Conservation (phyloP, 2,329 filamentous ascomycete species). For the Zelopaecilomyces penicillatus region DNA sequence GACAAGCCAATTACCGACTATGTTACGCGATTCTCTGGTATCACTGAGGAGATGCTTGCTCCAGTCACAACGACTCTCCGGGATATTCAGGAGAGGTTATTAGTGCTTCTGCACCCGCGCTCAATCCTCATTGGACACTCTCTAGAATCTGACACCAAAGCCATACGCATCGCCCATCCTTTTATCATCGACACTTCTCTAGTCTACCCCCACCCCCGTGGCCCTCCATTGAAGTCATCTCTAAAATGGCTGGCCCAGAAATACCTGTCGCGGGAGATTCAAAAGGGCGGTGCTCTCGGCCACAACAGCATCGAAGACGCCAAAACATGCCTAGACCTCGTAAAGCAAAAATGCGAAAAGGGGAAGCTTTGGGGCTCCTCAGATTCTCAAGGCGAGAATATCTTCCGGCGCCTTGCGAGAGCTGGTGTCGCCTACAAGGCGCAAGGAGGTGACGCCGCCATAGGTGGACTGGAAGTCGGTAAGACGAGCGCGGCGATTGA, state of each 20-base stretch:
- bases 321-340: conserved; percentile 79
- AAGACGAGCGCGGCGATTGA: conserved; percentile 73
- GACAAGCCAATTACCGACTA: conserved; percentile 85
- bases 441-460: conserved; percentile 49
- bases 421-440: conserved; percentile 54
- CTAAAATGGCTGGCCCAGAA: conserved; percentile 85
- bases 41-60: conserved; percentile 76
- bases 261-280: conserved; percentile 79
- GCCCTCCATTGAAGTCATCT: conserved; percentile 80
- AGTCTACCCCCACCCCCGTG: conserved; percentile 82
- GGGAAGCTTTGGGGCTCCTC: conserved; percentile 77
- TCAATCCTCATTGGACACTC: conserved; percentile 75
- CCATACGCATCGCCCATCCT: conserved; percentile 78
- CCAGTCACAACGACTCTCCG: conserved; percentile 72
- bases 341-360: conserved; percentile 93
- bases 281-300: conserved; percentile 65
- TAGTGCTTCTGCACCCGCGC: conserved; percentile 61
- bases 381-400: conserved; percentile 72
- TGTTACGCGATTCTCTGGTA: conserved; percentile 84
- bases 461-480: conserved; percentile 44
- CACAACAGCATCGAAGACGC: conserved; percentile 94
- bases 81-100: conserved; percentile 74
- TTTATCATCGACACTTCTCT: conserved; percentile 90
- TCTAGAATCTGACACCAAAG: conserved; percentile 74
- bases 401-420: conserved; percentile 73